Base-by-base conservation (phyloP, 148 eudicot species). In the Gaultheria prostrata region DNA sequence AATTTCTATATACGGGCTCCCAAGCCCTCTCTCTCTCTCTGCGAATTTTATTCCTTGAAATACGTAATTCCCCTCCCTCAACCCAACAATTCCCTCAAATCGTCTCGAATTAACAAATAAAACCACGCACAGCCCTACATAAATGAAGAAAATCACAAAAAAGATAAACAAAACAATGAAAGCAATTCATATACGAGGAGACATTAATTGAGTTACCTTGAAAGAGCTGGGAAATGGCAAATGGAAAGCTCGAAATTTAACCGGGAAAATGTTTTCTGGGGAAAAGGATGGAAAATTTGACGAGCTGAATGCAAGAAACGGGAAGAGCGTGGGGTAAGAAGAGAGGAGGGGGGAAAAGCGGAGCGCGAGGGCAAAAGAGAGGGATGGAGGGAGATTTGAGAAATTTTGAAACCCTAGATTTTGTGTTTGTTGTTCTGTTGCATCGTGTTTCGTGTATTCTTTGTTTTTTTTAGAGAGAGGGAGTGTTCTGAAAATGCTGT, bases 11-110 rank as follows among this genome's bases (percentile, higher is more conserved):
- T 32, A 75, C 13, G 26, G 43, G 35, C 56, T 18, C 77, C 33
- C 78, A 53, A 30, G 32, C 76, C 76, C 83, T 49, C 77, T 14
- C 82, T 45, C 20, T 71, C 82, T 32, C 84, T 53, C 78, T 14
- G 14, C 1, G 73, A 49, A 7, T 53, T 33, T 26, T 14, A 17
- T 1, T 6, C 24, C 32, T 53, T 51, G 3, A 33, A 82, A 51
- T 28, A 32, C 4, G 20, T 4, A 72, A 53, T 82, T 82, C 63
- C 78, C 67, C 18, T 72, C 35, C 35, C 84, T 53, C 49, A 53
- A 2, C 54, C 35, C 78, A 13, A 72, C 51, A 20, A 51, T 51
- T 33, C 65, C 67, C 12, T 51, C 48, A 33, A 70, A 70, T 33
- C 32, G 30, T 30, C 65, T 71, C 48, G 4, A 24, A 32, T 32